These are phyloP conservation scores for Saturnispora zaruensis DNA, from an alignment of 805 yeast species.

Conservation along the genomic window DNA sequence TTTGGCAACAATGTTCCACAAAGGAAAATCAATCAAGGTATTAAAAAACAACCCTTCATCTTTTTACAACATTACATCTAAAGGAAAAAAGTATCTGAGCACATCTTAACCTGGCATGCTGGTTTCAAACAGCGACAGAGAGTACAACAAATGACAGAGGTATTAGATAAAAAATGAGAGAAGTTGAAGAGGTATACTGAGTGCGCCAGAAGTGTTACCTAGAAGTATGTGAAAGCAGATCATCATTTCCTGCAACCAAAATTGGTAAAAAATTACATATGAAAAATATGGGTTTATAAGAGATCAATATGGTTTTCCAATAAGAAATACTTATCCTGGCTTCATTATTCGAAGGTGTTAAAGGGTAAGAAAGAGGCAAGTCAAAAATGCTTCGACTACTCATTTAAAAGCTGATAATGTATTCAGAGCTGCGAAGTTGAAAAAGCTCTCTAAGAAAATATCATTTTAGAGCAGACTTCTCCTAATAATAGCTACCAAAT, in stretches of 20 bases:
- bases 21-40: no score
- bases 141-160: neutral
- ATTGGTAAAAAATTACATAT: neutral
- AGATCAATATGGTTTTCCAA: neutral
- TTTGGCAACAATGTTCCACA: no score
- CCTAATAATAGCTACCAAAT: neutral
- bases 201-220: neutral
- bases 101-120: no score
- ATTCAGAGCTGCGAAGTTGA: neutral
- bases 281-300: neutral
- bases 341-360: neutral
- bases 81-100: no score
- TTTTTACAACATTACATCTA: no score
- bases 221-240: neutral
- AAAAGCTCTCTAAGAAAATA: neutral
- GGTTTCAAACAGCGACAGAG: neutral
- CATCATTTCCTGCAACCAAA: neutral
- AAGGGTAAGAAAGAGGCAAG: neutral
- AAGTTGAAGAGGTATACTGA: neutral
- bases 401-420: neutral
- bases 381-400: neutral
- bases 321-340: neutral
- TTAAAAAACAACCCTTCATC: no score
- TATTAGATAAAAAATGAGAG: no score
- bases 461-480: neutral